These are phyloP conservation scores for Ligustrum vulgare DNA, from an alignment of 257 asterid genomes.

Conservation along the genomic window DNA sequence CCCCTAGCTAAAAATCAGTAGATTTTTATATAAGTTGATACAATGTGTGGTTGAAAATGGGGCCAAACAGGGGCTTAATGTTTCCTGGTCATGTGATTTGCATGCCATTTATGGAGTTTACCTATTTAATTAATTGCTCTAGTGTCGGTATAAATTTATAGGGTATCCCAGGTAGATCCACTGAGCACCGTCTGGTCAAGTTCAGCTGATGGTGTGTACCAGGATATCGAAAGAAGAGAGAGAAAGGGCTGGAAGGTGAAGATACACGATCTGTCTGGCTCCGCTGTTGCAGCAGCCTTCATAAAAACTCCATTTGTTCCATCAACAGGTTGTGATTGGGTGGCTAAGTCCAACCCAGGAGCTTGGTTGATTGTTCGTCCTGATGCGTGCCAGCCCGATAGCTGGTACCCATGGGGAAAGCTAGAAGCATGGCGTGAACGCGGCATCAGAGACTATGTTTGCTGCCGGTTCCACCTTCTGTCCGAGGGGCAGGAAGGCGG, in stretches of 20 bases:
- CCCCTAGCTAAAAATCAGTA: no score
- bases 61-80: no score
- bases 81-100: background rate
- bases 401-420: slow-evolving; percentile 99
- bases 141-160: slow-evolving; percentile 28
- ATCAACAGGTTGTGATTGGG: slow-evolving; percentile 93
- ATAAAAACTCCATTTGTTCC: slow-evolving; percentile 96
- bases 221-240: slow-evolving; percentile 73
- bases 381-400: slow-evolving; percentile 64
- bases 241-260: slow-evolving; percentile 96
- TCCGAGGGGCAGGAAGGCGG: slow-evolving; percentile 73
- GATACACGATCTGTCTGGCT: slow-evolving; percentile 92
- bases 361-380: slow-evolving; percentile 94
- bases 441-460: slow-evolving; percentile 65
- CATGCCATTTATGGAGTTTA: background rate
- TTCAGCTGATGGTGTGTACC: slow-evolving; percentile 53
- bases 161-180: slow-evolving; percentile 75
- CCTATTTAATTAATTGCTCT: background rate
- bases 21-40: no score
- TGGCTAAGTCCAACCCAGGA: slow-evolving; percentile 95
- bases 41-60: no score
- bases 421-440: slow-evolving; percentile 98
- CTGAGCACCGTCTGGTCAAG: slow-evolving; percentile 62
- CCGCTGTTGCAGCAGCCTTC: slow-evolving; percentile 96
- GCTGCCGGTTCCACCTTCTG: slow-evolving; percentile 82